These are phyloP conservation scores for Alternaria viburni DNA, from an alignment of 2,329 filamentous ascomycete genomes.

Conservation along the genomic window DNA sequence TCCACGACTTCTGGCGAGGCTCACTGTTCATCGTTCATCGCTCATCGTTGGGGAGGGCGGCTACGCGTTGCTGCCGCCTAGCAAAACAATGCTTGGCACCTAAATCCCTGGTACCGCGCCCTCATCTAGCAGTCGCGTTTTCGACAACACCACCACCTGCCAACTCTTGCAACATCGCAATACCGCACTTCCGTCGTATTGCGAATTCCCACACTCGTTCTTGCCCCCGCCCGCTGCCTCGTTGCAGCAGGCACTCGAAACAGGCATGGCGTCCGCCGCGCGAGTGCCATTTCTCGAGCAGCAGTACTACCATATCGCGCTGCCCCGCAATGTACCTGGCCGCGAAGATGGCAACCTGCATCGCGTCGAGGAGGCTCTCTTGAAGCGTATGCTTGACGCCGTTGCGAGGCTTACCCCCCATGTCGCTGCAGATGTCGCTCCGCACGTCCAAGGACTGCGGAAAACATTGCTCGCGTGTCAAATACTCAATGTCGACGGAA, in stretches of 20 bases:
- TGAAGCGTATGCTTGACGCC: constrained; percentile 36
- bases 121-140: not conserved
- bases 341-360: constrained; percentile 37
- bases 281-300: constrained; percentile 25
- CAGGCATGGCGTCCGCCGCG: constrained; percentile 24
- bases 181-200: not conserved
- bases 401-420: constrained; percentile 22
- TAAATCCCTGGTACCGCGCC: not conserved
- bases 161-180: not conserved
- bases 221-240: not conserved
- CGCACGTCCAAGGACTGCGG: constrained; percentile 20
- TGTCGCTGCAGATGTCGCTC: constrained; percentile 10
- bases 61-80: not conserved
- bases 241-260: constrained; percentile 2
- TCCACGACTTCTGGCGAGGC: not conserved
- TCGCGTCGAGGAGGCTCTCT: constrained; percentile 36
- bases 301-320: constrained; percentile 46
- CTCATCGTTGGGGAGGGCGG: not conserved
- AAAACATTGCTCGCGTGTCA: constrained; percentile 22
- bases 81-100: not conserved
- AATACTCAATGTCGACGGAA: constrained; percentile 29
- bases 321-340: constrained; percentile 50
- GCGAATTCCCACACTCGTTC: not conserved
- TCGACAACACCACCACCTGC: not conserved
- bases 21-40: constrained; percentile 5